Conservation (phyloP, 1,284 basidiomycete species). For the Cryptococcus amylolentus region DNA sequence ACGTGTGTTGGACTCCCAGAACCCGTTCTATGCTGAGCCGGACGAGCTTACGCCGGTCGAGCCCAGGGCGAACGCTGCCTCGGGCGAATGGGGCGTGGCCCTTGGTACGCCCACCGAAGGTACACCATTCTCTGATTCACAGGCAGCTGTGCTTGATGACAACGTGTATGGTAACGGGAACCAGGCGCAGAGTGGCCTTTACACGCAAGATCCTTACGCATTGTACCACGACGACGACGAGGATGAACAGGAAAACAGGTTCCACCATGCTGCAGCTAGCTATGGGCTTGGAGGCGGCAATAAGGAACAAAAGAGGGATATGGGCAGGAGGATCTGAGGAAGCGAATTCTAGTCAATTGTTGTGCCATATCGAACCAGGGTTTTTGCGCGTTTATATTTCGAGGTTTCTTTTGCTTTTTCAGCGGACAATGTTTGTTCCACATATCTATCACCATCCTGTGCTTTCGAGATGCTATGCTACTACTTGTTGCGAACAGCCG, state of each 20-base stretch:
- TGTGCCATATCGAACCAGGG: background rate
- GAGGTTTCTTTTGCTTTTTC: background rate
- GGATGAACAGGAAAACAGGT: constrained; percentile 10
- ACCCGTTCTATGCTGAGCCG: constrained; percentile 1
- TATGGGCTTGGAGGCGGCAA: constrained; percentile 6
- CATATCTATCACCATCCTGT: background rate
- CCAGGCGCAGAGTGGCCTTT: constrained; percentile 21
- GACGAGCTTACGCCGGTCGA: constrained; percentile 1
- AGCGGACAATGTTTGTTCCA: background rate
- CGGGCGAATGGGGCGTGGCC: constrained; percentile 42
- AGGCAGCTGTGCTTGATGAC: constrained; percentile 14
- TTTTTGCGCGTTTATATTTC: background rate
- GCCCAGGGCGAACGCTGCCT: background rate
- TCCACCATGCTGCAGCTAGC: constrained; percentile 10
- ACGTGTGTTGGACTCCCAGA: background rate
- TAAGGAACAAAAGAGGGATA: background rate
- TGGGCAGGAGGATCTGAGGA: background rate
- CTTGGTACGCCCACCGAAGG: constrained; percentile 27
- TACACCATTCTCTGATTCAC: constrained; percentile 13
- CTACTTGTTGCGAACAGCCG: too few species aligned
- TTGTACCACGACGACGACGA: constrained; percentile 25
- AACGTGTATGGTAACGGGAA: constrained; percentile 15
- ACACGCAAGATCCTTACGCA: constrained; percentile 34
- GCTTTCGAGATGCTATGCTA: too few species aligned
- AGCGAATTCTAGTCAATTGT: background rate